These are phyloP conservation scores for Penicillium sp. DNA, from an alignment of 2,329 filamentous ascomycete species.

Conservation along the genomic window DNA sequence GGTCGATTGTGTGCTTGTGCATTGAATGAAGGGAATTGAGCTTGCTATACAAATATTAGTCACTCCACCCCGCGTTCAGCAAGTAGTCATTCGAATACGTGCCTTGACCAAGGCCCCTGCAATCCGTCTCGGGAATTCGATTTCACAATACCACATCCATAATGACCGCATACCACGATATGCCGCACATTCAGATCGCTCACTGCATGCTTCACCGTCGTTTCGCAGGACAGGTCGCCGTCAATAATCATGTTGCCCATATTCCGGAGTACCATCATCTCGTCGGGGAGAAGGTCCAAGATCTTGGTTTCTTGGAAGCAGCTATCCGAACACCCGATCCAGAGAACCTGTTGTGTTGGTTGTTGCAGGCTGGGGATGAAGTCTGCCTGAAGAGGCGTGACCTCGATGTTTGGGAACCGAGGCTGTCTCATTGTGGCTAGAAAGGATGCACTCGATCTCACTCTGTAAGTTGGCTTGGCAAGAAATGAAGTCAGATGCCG, in stretches of 20 bases:
- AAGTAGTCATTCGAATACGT: neutral
- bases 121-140: slow-evolving; percentile 12
- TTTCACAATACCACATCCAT: slow-evolving; percentile 20
- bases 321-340: slow-evolving; percentile 23
- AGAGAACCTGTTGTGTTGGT: slow-evolving; percentile 14
- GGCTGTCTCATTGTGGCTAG: neutral
- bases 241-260: slow-evolving; percentile 23
- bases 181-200: slow-evolving; percentile 10
- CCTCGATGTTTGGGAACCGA: neutral
- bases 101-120: slow-evolving; percentile 19
- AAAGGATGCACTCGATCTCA: neutral
- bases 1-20: slow-evolving; percentile 8
- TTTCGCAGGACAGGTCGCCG: slow-evolving; percentile 20
- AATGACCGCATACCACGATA: slow-evolving; percentile 23
- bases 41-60: slow-evolving; percentile 6
- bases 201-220: slow-evolving; percentile 15
- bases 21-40: slow-evolving; percentile 13
- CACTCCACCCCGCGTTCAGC: too few relatives aligned
- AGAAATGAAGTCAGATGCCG: neutral
- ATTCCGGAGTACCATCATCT: slow-evolving; percentile 19
- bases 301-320: slow-evolving; percentile 14
- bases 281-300: slow-evolving; percentile 10
- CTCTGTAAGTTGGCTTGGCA: neutral
- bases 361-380: slow-evolving; percentile 12
- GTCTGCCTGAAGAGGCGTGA: slow-evolving; percentile 1